A percentile compares a stretch with the other conserved stretches of the same genome.
These are phyloP conservation scores for Irpex sp. DNA, from an alignment of 1,284 basidiomycete genomes.

Conservation along the genomic window DNA sequence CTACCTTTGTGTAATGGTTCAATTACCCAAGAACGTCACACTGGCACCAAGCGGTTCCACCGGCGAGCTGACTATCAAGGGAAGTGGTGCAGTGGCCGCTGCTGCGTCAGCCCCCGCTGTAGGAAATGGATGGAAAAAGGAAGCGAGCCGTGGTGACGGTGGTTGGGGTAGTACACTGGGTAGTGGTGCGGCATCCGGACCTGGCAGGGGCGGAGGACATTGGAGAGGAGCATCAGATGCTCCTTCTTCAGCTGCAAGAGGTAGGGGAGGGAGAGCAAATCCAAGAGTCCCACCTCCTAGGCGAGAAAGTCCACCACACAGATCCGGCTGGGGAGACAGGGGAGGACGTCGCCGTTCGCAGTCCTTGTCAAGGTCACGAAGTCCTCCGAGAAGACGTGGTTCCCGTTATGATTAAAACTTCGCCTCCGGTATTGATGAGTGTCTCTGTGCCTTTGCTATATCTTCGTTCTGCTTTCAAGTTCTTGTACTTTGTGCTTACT, in stretches of 20 bases:
- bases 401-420: slow-evolving; percentile 24
- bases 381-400: slow-evolving; percentile 26
- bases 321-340: slow-evolving; percentile 33
- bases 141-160: slow-evolving; percentile 34
- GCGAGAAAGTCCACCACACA: slow-evolving; percentile 35
- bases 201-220: slow-evolving; percentile 56
- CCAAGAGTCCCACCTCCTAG: slow-evolving; percentile 30
- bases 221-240: slow-evolving; percentile 63
- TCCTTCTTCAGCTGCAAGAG: slow-evolving; percentile 32
- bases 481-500: neutral
- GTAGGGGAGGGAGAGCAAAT: slow-evolving; percentile 31
- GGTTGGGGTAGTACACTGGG: slow-evolving; percentile 42
- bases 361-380: slow-evolving; percentile 36
- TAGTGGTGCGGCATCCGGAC: slow-evolving; percentile 22
- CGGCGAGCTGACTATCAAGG: slow-evolving; percentile 44
- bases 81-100: slow-evolving; percentile 32
- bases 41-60: slow-evolving; percentile 36
- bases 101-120: slow-evolving; percentile 22
- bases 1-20: slow-evolving; percentile 65
- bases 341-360: slow-evolving; percentile 35
- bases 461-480: neutral
- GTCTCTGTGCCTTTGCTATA: neutral
- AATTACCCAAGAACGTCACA: slow-evolving; percentile 64
- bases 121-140: slow-evolving; percentile 34
- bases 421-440: neutral